Percentiles rank a stretch among this genome's conserved stretches.
Evolutionary conservation across 768 basidiomycete species (phyloP).

Genomic region (Leccinum fibrillosum): DNA sequence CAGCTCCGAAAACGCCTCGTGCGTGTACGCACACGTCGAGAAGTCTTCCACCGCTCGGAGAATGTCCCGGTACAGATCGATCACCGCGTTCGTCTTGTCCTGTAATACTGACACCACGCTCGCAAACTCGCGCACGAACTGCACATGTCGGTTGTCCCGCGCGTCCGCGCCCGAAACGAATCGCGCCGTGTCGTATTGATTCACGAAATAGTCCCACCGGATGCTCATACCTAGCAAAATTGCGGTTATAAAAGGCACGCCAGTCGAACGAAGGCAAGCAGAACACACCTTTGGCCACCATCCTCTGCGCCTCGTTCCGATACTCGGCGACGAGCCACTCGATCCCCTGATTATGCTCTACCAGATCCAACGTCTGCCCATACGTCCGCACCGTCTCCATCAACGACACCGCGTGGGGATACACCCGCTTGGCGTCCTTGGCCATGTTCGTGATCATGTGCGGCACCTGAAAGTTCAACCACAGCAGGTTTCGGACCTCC

Average conservation of each 20-base stretch:
- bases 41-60: slow-evolving; percentile 45
- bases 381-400: slow-evolving; percentile 99
- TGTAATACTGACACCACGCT: slow-evolving; percentile 89
- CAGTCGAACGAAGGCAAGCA: background rate
- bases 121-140: slow-evolving; percentile 94
- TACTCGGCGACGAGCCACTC: slow-evolving; percentile 95
- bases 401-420: slow-evolving; percentile 94
- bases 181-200: slow-evolving; percentile 82
- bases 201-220: slow-evolving; percentile 96
- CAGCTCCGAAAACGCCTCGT: too few species aligned
- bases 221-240: slow-evolving; percentile 76
- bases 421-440: slow-evolving; percentile 97
- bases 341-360: slow-evolving; percentile 87
- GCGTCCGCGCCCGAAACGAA: slow-evolving; percentile 74
- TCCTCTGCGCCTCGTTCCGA: slow-evolving; percentile 87
- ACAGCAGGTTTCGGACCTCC: slow-evolving; percentile 89
- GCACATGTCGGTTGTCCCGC: slow-evolving; percentile 82
- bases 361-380: slow-evolving; percentile 89
- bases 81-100: slow-evolving; percentile 93
- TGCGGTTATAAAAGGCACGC: background rate
- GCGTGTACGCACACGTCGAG: too few species aligned
- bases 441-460: slow-evolving; percentile 95
- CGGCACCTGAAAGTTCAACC: slow-evolving; percentile 95
- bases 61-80: slow-evolving; percentile 89
- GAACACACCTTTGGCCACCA: slow-evolving; percentile 85